These are phyloP conservation scores for Chlorophyllum brunneum DNA, from an alignment of 768 basidiomycete species.

Conservation along the genomic window DNA sequence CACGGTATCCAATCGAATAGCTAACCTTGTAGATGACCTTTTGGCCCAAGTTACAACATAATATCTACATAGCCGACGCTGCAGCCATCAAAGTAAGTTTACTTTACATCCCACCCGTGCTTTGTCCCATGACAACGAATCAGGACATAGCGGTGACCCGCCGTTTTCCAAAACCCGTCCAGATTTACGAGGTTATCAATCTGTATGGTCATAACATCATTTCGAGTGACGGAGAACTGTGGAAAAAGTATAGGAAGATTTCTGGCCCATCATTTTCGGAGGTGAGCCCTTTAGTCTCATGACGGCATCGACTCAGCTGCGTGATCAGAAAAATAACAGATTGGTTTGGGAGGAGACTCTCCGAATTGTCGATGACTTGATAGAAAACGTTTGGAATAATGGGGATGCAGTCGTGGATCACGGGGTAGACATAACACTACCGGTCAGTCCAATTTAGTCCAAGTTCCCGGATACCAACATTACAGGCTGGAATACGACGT, in stretches of 20 bases:
- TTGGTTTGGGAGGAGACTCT: constrained; percentile 47
- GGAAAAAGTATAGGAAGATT: constrained; percentile 64
- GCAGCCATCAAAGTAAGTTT: constrained; percentile 34
- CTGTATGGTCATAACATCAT: constrained; percentile 63
- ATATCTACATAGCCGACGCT: constrained; percentile 34
- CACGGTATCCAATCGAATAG: neutral
- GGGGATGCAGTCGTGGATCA: constrained; percentile 37
- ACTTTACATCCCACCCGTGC: neutral
- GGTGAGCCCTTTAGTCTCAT: constrained; percentile 26
- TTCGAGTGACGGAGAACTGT: constrained; percentile 59
- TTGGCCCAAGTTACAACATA: constrained; percentile 20
- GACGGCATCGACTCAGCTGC: neutral
- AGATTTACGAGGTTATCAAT: constrained; percentile 38
- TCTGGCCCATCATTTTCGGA: constrained; percentile 65
- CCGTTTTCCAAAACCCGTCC: constrained; percentile 54
- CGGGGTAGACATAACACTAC: constrained; percentile 48
- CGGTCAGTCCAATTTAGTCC: constrained; percentile 35
- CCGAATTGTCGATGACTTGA: constrained; percentile 38
- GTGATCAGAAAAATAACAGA: constrained; percentile 37
- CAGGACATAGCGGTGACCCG: constrained; percentile 50
- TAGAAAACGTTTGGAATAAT: constrained; percentile 45
- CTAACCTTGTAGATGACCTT: constrained; percentile 20
- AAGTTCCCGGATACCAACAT: too few relatives aligned
- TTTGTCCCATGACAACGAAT: neutral
- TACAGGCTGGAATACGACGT: neutral